Base-by-base conservation (phyloP, 2,329 filamentous ascomycete genomes). In the Colletotrichum tropicale region DNA sequence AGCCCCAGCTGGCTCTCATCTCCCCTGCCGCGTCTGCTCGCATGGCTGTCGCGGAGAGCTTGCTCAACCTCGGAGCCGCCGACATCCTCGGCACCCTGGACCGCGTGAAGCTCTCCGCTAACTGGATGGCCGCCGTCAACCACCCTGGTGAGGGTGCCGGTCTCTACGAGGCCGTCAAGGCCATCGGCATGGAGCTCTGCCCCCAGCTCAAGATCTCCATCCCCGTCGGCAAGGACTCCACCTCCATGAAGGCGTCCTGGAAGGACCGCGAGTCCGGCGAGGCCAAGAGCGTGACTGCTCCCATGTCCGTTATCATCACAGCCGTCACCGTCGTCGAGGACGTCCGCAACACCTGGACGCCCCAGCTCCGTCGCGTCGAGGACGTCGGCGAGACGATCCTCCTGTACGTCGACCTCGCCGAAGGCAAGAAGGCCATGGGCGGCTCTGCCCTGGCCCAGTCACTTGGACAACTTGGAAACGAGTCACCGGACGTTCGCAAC, bases 181-280 rank as follows among this genome's bases (percentile, higher is more conserved):
- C 96, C 12, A 96, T 98, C 74, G 96, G 96, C 65, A 94, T 98
- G 91, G 94, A 98, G 64, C 89, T 99, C 10, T 99, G 97, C 85
- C 96, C 96, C 3, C 90, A 94, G 80, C 89, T 98, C n/a, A 95
- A 95, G 38, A 92, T 99, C 76, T 95, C 94, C 73, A 98, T 99
- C 75, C 97, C 97, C 6, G 97, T 98, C 10, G 97, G 97, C 71
- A 98, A 99, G 86, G 97, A 99, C 84, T 98, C 96, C 0, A 98
- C 98, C 85, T 98, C 96, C 4, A 98, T 99, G 97, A 98, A 98
- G 89, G 96, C 98, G 81, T 95, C 95, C 71, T 98, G 97, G 97
- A 94, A 92, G 81, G 94, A 96, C 79, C 87, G 88, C 76, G 87
- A 90, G 72, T 91, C 88, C 34, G 91, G 91, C 21, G 89, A 94